Conservation (phyloP, 2,329 filamentous ascomycete genomes). For the Aspergillus sp. region DNA sequence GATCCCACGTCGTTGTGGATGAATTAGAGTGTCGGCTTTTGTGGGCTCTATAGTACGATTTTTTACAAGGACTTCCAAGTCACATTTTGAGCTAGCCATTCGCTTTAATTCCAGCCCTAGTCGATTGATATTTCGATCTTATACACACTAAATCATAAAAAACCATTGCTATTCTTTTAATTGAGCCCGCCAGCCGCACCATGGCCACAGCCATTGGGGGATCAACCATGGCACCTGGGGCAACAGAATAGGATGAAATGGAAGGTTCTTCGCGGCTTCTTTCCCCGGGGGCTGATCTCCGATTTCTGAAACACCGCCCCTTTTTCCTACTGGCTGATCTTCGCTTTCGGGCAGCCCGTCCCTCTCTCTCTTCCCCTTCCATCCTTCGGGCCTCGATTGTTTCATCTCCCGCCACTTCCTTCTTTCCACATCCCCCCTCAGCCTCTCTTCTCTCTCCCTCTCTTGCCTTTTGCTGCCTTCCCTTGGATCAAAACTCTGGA, state of each 20-base stretch:
- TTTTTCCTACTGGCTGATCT: constrained; percentile 5
- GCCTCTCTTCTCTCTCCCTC: constrained; percentile 5
- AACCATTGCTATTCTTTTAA: too few species aligned
- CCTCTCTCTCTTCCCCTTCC: neutral
- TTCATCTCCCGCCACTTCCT: constrained; percentile 21
- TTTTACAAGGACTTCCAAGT: too few species aligned
- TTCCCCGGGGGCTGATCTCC: constrained; percentile 19
- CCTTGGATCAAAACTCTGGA: neutral
- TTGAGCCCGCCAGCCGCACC: neutral
- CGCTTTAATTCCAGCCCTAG: too few species aligned
- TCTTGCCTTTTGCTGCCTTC: neutral
- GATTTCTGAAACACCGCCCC: constrained; percentile 17
- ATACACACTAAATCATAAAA: too few species aligned
- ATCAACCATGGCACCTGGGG: neutral
- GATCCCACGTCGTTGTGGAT: neutral
- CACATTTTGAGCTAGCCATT: too few species aligned
- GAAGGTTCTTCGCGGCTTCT: constrained; percentile 19
- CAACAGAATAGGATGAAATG: neutral
- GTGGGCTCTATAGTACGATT: too few species aligned
- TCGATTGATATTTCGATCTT: too few species aligned
- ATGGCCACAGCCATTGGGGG: neutral
- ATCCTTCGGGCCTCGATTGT: constrained; percentile 10
- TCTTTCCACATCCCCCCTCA: neutral
- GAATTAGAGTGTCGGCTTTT: too few species aligned
- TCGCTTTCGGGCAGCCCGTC: constrained; percentile 5